Percentiles rank a stretch among this genome's conserved stretches.
Conservation (phyloP, 768 basidiomycete genomes). For the Lyophyllum shimeji region DNA sequence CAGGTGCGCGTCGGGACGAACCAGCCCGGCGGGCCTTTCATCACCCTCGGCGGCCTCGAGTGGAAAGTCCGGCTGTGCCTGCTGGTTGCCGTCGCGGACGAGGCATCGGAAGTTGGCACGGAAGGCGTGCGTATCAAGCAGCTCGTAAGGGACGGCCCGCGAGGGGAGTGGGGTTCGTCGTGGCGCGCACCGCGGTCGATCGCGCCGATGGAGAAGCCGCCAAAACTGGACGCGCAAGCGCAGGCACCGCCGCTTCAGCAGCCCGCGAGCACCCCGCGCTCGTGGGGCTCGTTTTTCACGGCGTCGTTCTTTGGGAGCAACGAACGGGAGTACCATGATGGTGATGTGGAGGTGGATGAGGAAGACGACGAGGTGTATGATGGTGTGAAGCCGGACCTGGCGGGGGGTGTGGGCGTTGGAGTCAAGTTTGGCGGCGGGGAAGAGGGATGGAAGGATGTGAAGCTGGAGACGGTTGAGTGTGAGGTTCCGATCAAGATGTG, state of each 20-base stretch:
- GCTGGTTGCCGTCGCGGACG: slow-evolving; percentile 71
- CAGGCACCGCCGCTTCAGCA: slow-evolving; percentile 12
- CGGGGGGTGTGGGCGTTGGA: slow-evolving; percentile 51
- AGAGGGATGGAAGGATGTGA: slow-evolving; percentile 64
- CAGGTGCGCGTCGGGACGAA: slow-evolving; percentile 52
- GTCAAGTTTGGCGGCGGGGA: slow-evolving; percentile 55
- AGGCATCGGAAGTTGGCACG: slow-evolving; percentile 40
- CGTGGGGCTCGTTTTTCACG: slow-evolving; percentile 41
- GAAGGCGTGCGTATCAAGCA: slow-evolving; percentile 55
- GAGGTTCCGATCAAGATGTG: slow-evolving; percentile 88
- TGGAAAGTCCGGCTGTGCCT: slow-evolving; percentile 90
- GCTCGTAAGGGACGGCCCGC: slow-evolving; percentile 54
- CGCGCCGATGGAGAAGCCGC: slow-evolving; percentile 57
- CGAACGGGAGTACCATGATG: slow-evolving; percentile 60
- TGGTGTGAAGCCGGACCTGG: slow-evolving; percentile 44
- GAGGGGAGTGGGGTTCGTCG: slow-evolving; percentile 71
- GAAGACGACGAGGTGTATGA: slow-evolving; percentile 39
- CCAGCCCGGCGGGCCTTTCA: slow-evolving; percentile 16
- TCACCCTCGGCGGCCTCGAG: slow-evolving; percentile 68
- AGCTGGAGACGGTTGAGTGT: slow-evolving; percentile 89
- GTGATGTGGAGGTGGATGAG: slow-evolving; percentile 45
- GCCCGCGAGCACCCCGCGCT: slow-evolving; percentile 22
- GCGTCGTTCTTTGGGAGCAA: slow-evolving; percentile 33
- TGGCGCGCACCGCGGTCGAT: slow-evolving; percentile 60
- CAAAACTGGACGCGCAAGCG: slow-evolving; percentile 19